Evolutionary conservation across 192 early-diverging fungal species (phyloP).

Genomic region (Tieghemiomyces parasiticus): DNA sequence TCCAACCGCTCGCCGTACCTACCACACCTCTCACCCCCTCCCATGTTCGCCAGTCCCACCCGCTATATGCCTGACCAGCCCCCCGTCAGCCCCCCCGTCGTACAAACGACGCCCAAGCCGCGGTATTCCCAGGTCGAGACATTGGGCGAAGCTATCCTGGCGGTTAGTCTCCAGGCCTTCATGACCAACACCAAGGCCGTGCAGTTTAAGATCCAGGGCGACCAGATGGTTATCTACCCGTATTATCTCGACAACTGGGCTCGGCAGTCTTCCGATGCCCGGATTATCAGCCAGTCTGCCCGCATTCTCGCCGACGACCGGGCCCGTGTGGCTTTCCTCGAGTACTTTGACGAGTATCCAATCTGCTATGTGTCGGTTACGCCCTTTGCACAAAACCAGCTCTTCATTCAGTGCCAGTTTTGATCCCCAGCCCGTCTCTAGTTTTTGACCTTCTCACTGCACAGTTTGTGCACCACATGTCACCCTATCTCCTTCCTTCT

Average conservation of each 20-base stretch:
- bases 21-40: too few relatives aligned
- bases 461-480: too few relatives aligned
- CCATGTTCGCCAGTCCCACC: too few relatives aligned
- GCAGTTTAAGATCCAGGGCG: background rate
- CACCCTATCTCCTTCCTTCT: too few relatives aligned
- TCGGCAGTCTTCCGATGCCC: background rate
- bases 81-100: too few relatives aligned
- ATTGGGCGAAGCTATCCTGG: background rate
- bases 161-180: background rate
- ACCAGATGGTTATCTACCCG: background rate
- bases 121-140: too few relatives aligned
- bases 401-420: background rate
- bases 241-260: background rate
- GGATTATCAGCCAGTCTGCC: background rate
- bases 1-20: too few relatives aligned
- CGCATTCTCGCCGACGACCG: background rate
- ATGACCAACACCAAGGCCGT: background rate
- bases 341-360: background rate
- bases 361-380: background rate
- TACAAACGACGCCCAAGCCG: too few relatives aligned
- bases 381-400: background rate
- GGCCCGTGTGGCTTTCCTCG: background rate
- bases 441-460: too few relatives aligned
- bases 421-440: too few relatives aligned
- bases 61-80: too few relatives aligned